A percentile compares a stretch with the other conserved stretches of the same genome.
Conservation (phyloP, 2,329 filamentous ascomycete species). For the Sclerotinia glacialis region DNA sequence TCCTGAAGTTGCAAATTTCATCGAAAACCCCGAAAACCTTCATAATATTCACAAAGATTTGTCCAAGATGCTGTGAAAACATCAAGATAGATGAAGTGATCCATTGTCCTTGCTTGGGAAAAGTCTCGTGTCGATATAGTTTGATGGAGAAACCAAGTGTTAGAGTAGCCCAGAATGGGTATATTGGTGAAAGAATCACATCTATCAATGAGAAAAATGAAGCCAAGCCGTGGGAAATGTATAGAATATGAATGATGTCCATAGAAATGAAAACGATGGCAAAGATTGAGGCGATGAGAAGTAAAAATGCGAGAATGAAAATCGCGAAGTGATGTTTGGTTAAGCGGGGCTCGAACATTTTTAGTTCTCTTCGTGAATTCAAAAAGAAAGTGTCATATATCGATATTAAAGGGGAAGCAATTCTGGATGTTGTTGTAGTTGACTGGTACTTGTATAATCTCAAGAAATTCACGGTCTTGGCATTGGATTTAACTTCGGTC, state of each 20-base stretch:
- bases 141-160: background rate
- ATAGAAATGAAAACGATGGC: background rate
- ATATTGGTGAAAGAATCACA: background rate
- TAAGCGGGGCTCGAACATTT: background rate
- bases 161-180: background rate
- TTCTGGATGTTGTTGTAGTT: background rate
- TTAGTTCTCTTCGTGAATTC: background rate
- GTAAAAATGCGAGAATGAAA: too few relatives aligned
- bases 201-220: background rate
- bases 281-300: background rate
- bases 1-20: background rate
- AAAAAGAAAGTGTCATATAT: background rate
- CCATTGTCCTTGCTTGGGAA: background rate
- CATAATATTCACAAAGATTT: background rate
- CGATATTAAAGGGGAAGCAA: background rate
- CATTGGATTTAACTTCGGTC: too few relatives aligned
- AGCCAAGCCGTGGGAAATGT: background rate
- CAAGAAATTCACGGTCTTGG: too few relatives aligned
- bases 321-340: background rate
- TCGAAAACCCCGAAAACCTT: background rate
- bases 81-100: background rate
- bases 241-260: slow-evolving; percentile 1
- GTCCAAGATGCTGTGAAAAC: background rate
- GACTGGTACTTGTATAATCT: background rate
- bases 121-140: background rate